phyloP scores from a whole-genome alignment of 257 asterid species.

The Fraxinus excelsior region DNA sequence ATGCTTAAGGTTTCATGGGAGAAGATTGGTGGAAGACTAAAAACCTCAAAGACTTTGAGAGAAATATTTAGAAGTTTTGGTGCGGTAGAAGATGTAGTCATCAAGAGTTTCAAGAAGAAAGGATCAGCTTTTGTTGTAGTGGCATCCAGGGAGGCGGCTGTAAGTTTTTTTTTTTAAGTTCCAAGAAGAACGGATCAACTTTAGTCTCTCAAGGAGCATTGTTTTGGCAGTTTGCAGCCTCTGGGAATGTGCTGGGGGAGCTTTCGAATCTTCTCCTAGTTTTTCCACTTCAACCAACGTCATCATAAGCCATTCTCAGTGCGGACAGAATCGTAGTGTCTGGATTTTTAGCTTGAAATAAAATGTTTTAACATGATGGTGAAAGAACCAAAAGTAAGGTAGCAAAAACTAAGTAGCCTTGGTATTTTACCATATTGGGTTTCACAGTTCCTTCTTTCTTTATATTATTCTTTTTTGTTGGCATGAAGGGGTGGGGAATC shows the following conservation, averaged over 20 bases:
- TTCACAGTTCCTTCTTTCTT: too few species aligned
- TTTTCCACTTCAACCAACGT: background rate
- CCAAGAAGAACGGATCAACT: too few species aligned
- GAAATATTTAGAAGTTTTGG: slow-evolving; percentile 75
- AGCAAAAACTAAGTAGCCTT: too few species aligned
- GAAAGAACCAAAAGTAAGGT: too few species aligned
- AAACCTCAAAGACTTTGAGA: slow-evolving; percentile 55
- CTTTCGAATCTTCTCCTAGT: background rate
- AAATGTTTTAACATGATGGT: too few species aligned
- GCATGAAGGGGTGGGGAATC: too few species aligned
- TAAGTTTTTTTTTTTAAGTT: slow-evolving; percentile 29
- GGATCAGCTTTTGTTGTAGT: slow-evolving; percentile 88
- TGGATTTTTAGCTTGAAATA: too few species aligned
- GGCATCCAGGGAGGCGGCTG: slow-evolving; percentile 74
- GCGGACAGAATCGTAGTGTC: background rate
- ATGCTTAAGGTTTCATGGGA: slow-evolving; percentile 89
- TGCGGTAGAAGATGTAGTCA: slow-evolving; percentile 74
- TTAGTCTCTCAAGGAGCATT: background rate
- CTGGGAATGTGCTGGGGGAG: background rate
- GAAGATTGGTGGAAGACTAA: slow-evolving; percentile 61
- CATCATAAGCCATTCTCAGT: background rate
- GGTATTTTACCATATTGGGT: too few species aligned
- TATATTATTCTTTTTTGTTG: too few species aligned
- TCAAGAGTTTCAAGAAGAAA: slow-evolving; percentile 62
- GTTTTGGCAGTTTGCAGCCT: background rate